Evolutionary conservation across 2,329 filamentous ascomycete genomes (phyloP), one percentile per base, ranked within the genome.

Genomic region (Penicillium capsulatum): DNA sequence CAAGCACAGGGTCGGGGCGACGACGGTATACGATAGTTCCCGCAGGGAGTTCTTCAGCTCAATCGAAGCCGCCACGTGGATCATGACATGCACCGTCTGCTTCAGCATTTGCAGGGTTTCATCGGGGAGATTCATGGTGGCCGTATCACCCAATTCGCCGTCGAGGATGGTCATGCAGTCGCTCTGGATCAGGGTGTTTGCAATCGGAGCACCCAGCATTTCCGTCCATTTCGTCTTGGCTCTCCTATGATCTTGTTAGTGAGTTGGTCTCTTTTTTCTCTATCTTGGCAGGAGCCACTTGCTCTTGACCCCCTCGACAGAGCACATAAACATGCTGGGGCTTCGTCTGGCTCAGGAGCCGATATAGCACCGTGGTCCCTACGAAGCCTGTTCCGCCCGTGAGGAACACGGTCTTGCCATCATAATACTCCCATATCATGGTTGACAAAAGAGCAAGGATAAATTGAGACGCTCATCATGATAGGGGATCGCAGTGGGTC

Each of bases 351-450:
- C 40, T 50, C 16, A 55, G 36, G 10, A 55, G 44, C 11, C 54
- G 43, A 7, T 47, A 53, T 9, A 55, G 42, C 14, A 57, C 15
- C 2, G 47, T 39, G 2, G 54, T 57, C 9, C 54, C 54, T 22
- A 57, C 36, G 14, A 57, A 50, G 0, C 54, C 54, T 3, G 54
- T 53, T 0, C 48, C 54, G 1, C 52, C 52, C 1, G 54, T 57
- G 10, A 57, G 29, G 17, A 57, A 54, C 5, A 57, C 9, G 2
- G 35, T 39, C 20, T 55, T 57, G 10, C 36, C 51, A 17, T 50
- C 24, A 38, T 54, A 57, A 14, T 53, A 53, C 0, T 57, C 43
- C 54, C 52, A 57, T 34, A 57, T 36, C 51, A 53, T 54, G 26
- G 4, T 9, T 34, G 15, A n/a, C n/a, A n/a, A 17, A 5, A n/a